phyloP scores from a whole-genome alignment of 2,329 filamentous ascomycete genomes.

The Cladosporium austrohemisphaericum region DNA sequence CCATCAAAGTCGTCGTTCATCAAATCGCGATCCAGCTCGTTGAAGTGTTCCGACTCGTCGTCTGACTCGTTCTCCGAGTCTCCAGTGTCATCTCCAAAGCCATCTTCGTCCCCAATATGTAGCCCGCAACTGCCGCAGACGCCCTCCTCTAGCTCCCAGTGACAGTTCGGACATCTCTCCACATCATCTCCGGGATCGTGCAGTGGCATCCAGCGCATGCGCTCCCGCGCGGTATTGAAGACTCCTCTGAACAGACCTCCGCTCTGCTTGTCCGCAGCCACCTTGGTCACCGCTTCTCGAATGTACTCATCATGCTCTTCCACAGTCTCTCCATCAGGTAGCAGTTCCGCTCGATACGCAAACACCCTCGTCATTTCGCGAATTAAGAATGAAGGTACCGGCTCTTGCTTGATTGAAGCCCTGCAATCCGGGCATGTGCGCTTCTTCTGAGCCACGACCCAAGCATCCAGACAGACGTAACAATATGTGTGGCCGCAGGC shows the following conservation, averaged over 20 bases:
- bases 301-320: constrained; percentile 58
- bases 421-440: constrained; percentile 69
- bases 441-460: constrained; percentile 47
- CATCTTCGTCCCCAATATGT: constrained; percentile 49
- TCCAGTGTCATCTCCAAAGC: constrained; percentile 31
- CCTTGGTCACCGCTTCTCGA: constrained; percentile 55
- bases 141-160: constrained; percentile 61
- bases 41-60: constrained; percentile 28
- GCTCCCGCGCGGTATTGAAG: constrained; percentile 43
- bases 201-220: constrained; percentile 38
- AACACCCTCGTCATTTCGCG: constrained; percentile 63
- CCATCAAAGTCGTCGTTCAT: constrained; percentile 4
- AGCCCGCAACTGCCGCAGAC: constrained; percentile 52
- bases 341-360: constrained; percentile 55
- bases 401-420: constrained; percentile 53
- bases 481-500: constrained; percentile 69
- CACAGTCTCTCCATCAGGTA: constrained; percentile 60
- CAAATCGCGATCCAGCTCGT: constrained; percentile 16
- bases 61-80: constrained; percentile 17
- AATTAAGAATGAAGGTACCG: constrained; percentile 63
- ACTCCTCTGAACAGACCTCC: constrained; percentile 61
- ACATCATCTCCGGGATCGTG: constrained; percentile 59
- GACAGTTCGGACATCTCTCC: constrained; percentile 59
- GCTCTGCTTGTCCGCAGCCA: constrained; percentile 59
- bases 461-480: constrained; percentile 54